Evolutionary conservation across 2,329 filamentous ascomycete species (phyloP), one percentile per base, ranked within the genome.

Genomic region (Fusarium sp.): DNA sequence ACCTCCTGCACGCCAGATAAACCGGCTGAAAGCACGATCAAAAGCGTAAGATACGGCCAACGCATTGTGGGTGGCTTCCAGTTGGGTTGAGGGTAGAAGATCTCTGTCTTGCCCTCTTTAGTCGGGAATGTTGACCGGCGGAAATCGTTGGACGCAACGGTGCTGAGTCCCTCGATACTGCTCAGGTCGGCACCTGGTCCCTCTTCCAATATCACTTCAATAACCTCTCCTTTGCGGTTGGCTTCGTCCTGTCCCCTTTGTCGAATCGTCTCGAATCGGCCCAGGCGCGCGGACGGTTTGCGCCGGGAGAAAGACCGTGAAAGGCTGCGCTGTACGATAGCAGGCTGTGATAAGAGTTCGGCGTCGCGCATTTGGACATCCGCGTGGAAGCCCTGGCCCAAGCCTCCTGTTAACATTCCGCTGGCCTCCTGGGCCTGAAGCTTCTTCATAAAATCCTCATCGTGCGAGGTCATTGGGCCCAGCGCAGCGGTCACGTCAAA

Each of bases 1-100:
- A 85, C 71, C 75, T 91, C 89, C 69, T 88, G 84, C 38, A 78
- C 78, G 22, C 80, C 81, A 9, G 83, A 87, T 26, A 91, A 78
- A 1, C 75, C 77, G 7, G 87, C 60, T 0, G 89, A 90, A 11
- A 90, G 62, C 2, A 86, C 13, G 24, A 90, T 82, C 19, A 91
- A 79, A 36, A 81, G 75, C 2, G 79, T 72, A 4, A 91, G 81
- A 69, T 90, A 91, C 1, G 87, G 87, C 83, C 85, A 87, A 31
- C 86, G 82, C 88, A 91, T 91, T 0, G 86, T 85, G 63, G 89
- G 85, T 0, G 89, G 89, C 73, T 88, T 90, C 89, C 89, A 91
- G 75, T 91, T 86, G 4, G 88, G 87, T 60, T 88, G 85, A 1
- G 88, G 88, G 65, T 88, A 90, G 69, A 89, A 89, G 1, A 88